A percentile compares a stretch with the other conserved stretches of the same genome.
Evolutionary conservation across 257 asterid genomes (phyloP).

Genomic region (Avicennia marina): DNA sequence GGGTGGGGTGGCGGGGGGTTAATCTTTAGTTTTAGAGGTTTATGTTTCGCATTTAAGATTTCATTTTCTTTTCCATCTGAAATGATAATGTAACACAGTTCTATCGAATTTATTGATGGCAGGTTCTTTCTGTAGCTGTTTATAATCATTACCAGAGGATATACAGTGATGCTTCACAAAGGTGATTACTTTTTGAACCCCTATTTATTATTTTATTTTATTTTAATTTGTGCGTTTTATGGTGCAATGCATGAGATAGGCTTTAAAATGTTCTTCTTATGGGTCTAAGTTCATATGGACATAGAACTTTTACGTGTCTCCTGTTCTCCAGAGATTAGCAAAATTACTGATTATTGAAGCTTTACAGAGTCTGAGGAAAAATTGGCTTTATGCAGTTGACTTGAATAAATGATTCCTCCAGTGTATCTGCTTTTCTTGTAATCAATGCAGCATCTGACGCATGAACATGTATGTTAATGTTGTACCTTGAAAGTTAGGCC

Average conservation of each 20-base stretch:
- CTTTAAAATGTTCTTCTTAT: not conserved
- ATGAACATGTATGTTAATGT: constrained; percentile 29
- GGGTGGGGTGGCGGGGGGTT: not conserved
- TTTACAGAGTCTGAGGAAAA: too few relatives aligned
- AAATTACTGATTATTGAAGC: not conserved
- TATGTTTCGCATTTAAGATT: too few relatives aligned
- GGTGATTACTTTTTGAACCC: constrained; percentile 61
- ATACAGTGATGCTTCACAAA: constrained; percentile 58
- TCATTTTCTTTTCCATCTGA: not conserved
- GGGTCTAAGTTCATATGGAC: not conserved
- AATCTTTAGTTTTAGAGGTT: not conserved
- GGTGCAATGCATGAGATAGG: not conserved
- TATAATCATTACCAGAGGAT: constrained; percentile 99
- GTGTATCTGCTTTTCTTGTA: not conserved
- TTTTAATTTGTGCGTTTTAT: too few relatives aligned
- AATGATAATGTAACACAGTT: not conserved
- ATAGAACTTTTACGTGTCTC: not conserved
- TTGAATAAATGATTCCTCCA: not conserved
- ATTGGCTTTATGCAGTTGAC: not conserved
- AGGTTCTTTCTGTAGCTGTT: constrained; percentile 98
- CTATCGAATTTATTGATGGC: not conserved
- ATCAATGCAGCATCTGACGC: not conserved
- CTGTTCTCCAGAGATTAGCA: not conserved
- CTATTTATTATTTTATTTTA: not conserved
- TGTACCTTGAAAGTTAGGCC: constrained; percentile 68